phyloP scores from a whole-genome alignment of 2,329 filamentous ascomycete species.

The Pseudogymnoascus sp. region DNA sequence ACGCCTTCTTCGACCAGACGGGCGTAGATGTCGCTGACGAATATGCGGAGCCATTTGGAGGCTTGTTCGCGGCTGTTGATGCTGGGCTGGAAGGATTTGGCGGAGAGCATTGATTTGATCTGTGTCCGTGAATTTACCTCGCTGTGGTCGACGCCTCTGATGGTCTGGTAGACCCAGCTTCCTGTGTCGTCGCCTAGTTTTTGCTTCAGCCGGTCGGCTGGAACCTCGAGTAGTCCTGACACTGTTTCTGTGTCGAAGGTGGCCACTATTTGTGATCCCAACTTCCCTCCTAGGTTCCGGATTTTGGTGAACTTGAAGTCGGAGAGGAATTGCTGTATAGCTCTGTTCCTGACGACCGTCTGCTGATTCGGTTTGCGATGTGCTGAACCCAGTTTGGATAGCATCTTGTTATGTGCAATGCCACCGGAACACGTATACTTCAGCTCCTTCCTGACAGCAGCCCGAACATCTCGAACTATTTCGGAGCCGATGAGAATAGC shows the following conservation, averaged over 20 bases:
- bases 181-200: conserved; percentile 80
- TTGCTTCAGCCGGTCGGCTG: conserved; percentile 68
- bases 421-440: conserved; percentile 90
- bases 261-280: conserved; percentile 79
- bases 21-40: conserved; percentile 83
- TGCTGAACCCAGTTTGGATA: conserved; percentile 86
- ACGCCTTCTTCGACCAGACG: conserved; percentile 87
- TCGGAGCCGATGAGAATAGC: conserved; percentile 80
- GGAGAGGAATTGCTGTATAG: conserved; percentile 68
- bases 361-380: conserved; percentile 93
- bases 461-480: conserved; percentile 71
- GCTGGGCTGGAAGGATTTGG: conserved; percentile 84
- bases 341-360: conserved; percentile 84
- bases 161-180: conserved; percentile 73
- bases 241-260: conserved; percentile 75
- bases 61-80: conserved; percentile 76
- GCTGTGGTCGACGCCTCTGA: conserved; percentile 77
- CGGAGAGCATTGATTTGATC: conserved; percentile 95
- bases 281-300: conserved; percentile 86
- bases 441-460: conserved; percentile 59
- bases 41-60: conserved; percentile 80
- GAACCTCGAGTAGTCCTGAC: conserved; percentile 63
- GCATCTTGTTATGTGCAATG: conserved; percentile 84
- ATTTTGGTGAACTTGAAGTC: conserved; percentile 93
- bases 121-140: conserved; percentile 87